Evolutionary conservation across 352 stramenopile species (phyloP), one percentile per base, ranked within the genome.

Genomic region (Paralagenidium karlingii): DNA sequence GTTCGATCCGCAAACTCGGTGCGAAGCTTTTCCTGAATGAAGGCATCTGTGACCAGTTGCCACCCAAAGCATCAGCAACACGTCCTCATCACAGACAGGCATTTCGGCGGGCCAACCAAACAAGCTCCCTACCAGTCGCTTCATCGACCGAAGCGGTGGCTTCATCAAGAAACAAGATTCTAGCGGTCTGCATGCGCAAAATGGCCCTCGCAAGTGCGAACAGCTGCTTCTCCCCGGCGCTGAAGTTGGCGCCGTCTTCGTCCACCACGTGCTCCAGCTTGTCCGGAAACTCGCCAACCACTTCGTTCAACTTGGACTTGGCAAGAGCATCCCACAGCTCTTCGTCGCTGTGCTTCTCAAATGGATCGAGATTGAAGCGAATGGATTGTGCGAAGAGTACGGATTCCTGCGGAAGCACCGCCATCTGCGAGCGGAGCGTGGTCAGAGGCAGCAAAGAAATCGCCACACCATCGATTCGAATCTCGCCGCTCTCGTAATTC

Each of bases 401-500:
- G 1, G 74, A 68, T 26, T 90, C 69, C 38, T 88, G 75, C 1
- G 80, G 77, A 29, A 94, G 84, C 40, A 93, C 84, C 11, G 76
- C 61, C 39, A 94, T 65, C 0, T 64, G 60, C n/a, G 58, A 66
- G 5, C 82, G 79, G 19, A 95, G 31, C 15, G 73, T 53, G 0
- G 44, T 48, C 18, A 94, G 37, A 15, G 61, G 53, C 12, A 95
- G 38, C 10, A 60, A 50, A n/a, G 64, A 60, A 24, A 82, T 90
- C 38, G 96, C 74, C 20, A 96, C 63, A 13, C 85, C 87, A 63
- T 98, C 94, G 40, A 98, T 96, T 12, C 73, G 38, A 42, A 98
- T 86, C 11, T 63, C 63, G 1, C 89, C 87, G 13, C 55, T 60
- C 30, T 76, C 55, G 13, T 65, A 67, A 2, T 58, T 42, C 2